Evolutionary conservation across 345 rosid genomes (phyloP).

Genomic region (Bretschneidera sinensis): DNA sequence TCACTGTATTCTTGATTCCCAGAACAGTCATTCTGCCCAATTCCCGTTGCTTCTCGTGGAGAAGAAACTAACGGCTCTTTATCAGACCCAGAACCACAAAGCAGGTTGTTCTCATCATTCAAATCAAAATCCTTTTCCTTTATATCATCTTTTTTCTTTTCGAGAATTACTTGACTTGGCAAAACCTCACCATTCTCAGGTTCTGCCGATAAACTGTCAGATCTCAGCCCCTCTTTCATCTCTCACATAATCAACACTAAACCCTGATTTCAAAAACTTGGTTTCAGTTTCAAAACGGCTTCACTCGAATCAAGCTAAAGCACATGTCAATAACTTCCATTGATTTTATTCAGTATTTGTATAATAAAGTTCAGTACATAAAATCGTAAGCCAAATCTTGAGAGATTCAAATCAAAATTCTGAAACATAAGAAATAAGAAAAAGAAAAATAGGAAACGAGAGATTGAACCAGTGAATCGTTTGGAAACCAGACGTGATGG

Average conservation of each 20-base stretch:
- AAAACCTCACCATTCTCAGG: conserved; percentile 21
- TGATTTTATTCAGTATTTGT: conserved; percentile 9
- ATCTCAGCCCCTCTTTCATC: conserved; percentile 44
- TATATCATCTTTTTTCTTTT: conserved; percentile 13
- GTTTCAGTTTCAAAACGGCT: conserved; percentile 5
- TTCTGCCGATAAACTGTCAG: conserved; percentile 18
- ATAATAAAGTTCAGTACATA: not conserved
- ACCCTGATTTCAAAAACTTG: conserved; percentile 12
- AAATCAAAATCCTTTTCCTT: conserved; percentile 14
- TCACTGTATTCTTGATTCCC: conserved; percentile 15
- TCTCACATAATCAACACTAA: conserved; percentile 10
- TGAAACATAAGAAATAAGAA: not conserved
- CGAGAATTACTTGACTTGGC: conserved; percentile 4
- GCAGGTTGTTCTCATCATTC: conserved; percentile 14
- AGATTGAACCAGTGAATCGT: not conserved
- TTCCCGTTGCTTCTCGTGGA: conserved; percentile 7
- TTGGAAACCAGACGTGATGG: not conserved
- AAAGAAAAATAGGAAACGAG: not conserved
- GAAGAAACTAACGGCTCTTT: conserved; percentile 6
- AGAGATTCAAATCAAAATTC: not conserved
- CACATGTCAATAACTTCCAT: not conserved
- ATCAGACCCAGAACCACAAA: conserved; percentile 8
- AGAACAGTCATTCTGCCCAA: conserved; percentile 10
- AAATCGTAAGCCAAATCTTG: conserved; percentile 9
- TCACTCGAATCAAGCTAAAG: conserved; percentile 2